Evolutionary conservation across 352 stramenopile genomes (phyloP).

Genomic region (Phytophthora tubulina): DNA sequence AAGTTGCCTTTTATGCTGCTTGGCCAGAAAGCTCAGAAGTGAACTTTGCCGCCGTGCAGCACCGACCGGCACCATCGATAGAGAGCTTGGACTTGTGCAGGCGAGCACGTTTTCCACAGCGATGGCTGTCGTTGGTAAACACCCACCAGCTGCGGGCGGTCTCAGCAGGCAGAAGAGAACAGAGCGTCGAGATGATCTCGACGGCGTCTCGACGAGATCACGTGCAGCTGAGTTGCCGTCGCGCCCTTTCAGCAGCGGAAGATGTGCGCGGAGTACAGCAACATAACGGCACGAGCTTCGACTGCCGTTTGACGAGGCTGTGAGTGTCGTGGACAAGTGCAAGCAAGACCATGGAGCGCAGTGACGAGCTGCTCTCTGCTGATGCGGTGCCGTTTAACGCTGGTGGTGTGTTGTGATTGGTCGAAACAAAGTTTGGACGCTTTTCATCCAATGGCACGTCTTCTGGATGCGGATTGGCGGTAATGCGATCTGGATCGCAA

Average conservation of each 20-base stretch:
- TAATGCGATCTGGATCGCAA: not conserved
- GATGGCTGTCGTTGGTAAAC: constrained; percentile 2
- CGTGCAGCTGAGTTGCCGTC: not conserved
- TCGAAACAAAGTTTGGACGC: not conserved
- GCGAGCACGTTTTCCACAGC: not conserved
- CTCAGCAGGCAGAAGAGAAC: not conserved
- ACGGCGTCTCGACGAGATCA: not conserved
- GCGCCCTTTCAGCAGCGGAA: not conserved
- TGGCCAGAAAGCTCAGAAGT: constrained; percentile 1
- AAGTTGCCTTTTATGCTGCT: constrained; percentile 26
- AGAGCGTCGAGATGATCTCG: not conserved
- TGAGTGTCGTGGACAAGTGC: too few species aligned
- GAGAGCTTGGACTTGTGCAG: not conserved
- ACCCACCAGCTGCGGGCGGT: constrained; percentile 6
- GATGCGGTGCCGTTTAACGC: constrained; percentile 17
- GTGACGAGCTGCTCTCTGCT: constrained; percentile 7
- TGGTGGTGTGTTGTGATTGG: constrained; percentile 15
- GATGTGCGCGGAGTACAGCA: too few species aligned
- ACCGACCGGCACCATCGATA: not conserved
- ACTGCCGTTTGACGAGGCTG: too few species aligned
- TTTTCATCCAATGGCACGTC: constrained; percentile 2
- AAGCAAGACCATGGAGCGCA: not conserved
- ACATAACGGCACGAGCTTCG: not conserved
- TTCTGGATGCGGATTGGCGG: not conserved
- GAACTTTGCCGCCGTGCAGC: not conserved